A percentile compares a stretch with the other conserved stretches of the same genome.
Conservation (phyloP, 2,329 filamentous ascomycete species). For the Fusarium humuli region DNA sequence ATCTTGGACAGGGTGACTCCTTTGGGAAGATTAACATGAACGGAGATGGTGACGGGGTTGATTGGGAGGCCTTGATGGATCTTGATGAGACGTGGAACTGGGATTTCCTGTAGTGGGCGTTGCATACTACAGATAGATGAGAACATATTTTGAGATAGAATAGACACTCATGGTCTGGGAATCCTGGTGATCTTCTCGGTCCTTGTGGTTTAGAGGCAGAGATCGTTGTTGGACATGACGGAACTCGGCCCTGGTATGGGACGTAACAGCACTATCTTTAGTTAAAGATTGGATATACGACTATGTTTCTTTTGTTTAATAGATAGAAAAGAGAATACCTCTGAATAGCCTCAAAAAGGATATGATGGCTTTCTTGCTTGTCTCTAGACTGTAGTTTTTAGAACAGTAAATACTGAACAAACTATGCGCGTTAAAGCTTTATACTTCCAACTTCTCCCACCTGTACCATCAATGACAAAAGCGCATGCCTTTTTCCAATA, state of each 20-base stretch:
- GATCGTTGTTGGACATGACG: not conserved
- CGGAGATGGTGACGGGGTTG: slow-evolving; percentile 9
- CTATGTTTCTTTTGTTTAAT: not conserved
- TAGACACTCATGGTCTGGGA: not conserved
- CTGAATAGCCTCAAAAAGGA: not conserved
- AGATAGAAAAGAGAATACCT: not conserved
- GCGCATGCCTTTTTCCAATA: slow-evolving; percentile 42
- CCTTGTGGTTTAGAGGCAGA: not conserved
- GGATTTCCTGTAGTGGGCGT: slow-evolving; percentile 26
- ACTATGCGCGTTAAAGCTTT: slow-evolving; percentile 19
- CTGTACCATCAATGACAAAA: slow-evolving; percentile 44
- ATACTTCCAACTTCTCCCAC: slow-evolving; percentile 29
- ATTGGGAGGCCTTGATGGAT: slow-evolving; percentile 39
- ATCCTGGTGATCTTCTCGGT: not conserved
- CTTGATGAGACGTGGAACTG: slow-evolving; percentile 30
- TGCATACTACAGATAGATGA: not conserved
- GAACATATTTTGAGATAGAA: not conserved
- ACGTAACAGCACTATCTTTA: not conserved
- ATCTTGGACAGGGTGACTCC: not conserved
- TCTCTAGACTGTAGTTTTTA: too few species aligned
- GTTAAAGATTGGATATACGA: not conserved
- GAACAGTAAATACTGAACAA: not conserved
- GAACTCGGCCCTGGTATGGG: slow-evolving; percentile 14
- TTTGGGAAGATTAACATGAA: not conserved
- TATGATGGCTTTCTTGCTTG: not conserved